Evolutionary conservation across 1,139 yeast species (phyloP).

Genomic region (Lodderomyces theae): DNA sequence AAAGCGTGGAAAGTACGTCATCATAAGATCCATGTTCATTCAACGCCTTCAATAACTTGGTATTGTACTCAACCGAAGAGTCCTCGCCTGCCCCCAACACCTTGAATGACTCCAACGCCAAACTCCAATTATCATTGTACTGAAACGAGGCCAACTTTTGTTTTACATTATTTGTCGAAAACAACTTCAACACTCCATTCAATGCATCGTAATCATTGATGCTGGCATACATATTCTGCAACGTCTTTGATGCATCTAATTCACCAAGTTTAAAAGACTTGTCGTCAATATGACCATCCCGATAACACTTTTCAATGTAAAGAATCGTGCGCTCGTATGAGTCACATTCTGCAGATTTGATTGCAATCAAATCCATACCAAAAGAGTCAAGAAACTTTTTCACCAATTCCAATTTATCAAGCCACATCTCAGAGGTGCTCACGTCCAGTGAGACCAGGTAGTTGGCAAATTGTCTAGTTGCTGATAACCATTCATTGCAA

Average conservation of each 20-base stretch:
- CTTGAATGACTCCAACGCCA: conserved; percentile 84
- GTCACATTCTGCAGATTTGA: conserved; percentile 76
- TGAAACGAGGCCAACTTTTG: conserved; percentile 79
- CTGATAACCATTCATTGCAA: conserved; percentile 69
- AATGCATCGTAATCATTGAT: conserved; percentile 89
- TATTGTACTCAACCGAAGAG: conserved; percentile 21
- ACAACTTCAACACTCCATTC: conserved; percentile 77
- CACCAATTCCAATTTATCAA: conserved; percentile 31
- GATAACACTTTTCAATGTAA: conserved; percentile 74
- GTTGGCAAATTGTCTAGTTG: conserved; percentile 31
- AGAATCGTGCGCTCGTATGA: conserved; percentile 88
- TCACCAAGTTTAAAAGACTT: conserved; percentile 27
- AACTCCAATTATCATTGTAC: conserved; percentile 81
- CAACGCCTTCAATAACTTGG: conserved; percentile 38
- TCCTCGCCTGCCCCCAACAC: conserved; percentile 44
- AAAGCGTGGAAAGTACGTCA: conserved; percentile 37
- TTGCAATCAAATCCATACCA: conserved; percentile 70
- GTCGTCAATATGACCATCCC: conserved; percentile 38
- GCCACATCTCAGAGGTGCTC: neutral
- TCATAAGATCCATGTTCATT: conserved; percentile 44
- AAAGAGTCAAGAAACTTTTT: conserved; percentile 51
- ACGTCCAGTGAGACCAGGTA: conserved; percentile 14
- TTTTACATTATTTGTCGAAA: conserved; percentile 64
- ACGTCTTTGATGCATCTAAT: conserved; percentile 46
- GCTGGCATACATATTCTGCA: conserved; percentile 80